phyloP scores from a whole-genome alignment of 192 early-diverging fungal genomes.

The Podila epicladia region DNA sequence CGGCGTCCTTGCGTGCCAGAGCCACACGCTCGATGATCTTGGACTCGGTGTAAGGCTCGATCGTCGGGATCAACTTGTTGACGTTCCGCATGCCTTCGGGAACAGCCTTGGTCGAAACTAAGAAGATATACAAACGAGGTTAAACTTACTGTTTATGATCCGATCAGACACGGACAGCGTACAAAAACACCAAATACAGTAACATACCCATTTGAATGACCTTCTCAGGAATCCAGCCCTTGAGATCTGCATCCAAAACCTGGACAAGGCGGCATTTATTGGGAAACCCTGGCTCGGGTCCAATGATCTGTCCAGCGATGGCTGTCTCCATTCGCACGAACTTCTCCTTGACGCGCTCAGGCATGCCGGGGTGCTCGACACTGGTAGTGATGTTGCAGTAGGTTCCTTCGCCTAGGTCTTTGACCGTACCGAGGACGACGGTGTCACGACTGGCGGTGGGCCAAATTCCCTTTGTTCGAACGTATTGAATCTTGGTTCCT shows the following conservation, averaged over 20 bases:
- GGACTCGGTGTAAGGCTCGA: constrained; percentile 15
- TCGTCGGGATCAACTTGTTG: constrained; percentile 28
- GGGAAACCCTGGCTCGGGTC: constrained; percentile 12
- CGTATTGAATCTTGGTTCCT: constrained; percentile 40
- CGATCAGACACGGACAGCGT: neutral
- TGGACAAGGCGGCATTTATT: constrained; percentile 20
- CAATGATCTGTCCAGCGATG: constrained; percentile 43
- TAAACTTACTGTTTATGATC: neutral
- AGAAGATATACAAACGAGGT: neutral
- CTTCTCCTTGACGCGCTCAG: constrained; percentile 37
- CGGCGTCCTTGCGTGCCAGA: constrained; percentile 2
- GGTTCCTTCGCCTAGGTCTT: constrained; percentile 22
- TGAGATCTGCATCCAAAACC: constrained; percentile 47
- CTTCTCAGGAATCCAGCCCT: constrained; percentile 51
- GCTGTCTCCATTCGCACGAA: constrained; percentile 43
- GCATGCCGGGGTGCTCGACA: constrained; percentile 32
- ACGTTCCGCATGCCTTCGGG: constrained; percentile 38
- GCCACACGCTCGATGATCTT: constrained; percentile 15
- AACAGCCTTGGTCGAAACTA: constrained; percentile 42
- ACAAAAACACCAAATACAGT: neutral
- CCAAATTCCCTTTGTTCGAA: constrained; percentile 48
- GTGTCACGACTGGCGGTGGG: constrained; percentile 47
- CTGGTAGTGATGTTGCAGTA: constrained; percentile 44
- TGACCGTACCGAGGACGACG: constrained; percentile 34
- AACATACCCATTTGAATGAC: constrained; percentile 50